Evolutionary conservation across 2,329 filamentous ascomycete genomes (phyloP).

Genomic region (Colletotrichum nymphaeae): DNA sequence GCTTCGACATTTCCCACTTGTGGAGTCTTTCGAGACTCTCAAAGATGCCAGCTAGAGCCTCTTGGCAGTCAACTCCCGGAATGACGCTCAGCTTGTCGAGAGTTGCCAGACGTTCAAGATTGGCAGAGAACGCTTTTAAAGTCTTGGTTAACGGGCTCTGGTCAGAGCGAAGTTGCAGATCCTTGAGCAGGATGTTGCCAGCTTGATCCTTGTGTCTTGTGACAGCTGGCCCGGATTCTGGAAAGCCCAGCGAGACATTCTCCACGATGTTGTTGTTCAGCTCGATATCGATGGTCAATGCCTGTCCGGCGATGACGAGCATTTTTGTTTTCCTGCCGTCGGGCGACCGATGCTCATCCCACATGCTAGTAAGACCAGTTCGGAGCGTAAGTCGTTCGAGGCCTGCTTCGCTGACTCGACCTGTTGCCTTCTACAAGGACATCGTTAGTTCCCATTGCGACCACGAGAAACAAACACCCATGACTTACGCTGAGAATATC

Average conservation of each 20-base stretch:
- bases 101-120: slow-evolving; percentile 75
- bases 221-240: slow-evolving; percentile 68
- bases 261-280: slow-evolving; percentile 72
- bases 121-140: slow-evolving; percentile 76
- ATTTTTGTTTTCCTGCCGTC: slow-evolving; percentile 62
- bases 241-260: slow-evolving; percentile 72
- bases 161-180: slow-evolving; percentile 69
- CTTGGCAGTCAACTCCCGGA: slow-evolving; percentile 79
- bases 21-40: slow-evolving; percentile 77
- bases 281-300: slow-evolving; percentile 70
- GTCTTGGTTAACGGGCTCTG: slow-evolving; percentile 77
- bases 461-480: slow-evolving; percentile 39
- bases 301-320: slow-evolving; percentile 71
- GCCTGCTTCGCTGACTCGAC: slow-evolving; percentile 78
- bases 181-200: slow-evolving; percentile 72
- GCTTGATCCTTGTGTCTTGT: slow-evolving; percentile 71
- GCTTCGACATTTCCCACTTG: slow-evolving; percentile 73
- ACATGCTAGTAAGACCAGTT: slow-evolving; percentile 73
- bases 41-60: slow-evolving; percentile 80
- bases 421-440: slow-evolving; percentile 51
- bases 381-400: slow-evolving; percentile 77
- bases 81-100: slow-evolving; percentile 79
- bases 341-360: slow-evolving; percentile 63
- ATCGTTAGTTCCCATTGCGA: slow-evolving; percentile 40
- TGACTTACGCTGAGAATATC: slow-evolving; percentile 60